These are phyloP conservation scores for Aspergillus asperescens DNA, from an alignment of 495 filamentous ascomycete species.

Conservation along the genomic window DNA sequence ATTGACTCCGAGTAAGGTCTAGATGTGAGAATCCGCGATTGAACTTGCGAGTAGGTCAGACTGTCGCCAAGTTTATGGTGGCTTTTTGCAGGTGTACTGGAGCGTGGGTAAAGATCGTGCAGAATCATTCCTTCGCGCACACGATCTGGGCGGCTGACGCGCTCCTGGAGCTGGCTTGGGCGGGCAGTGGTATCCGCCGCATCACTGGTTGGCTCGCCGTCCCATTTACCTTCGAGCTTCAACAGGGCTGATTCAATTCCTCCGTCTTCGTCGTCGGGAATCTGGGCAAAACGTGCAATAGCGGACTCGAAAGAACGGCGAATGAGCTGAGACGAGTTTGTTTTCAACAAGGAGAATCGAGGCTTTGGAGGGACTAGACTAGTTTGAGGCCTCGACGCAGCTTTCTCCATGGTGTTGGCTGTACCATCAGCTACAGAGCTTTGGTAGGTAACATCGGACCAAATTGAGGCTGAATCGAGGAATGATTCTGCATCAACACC, in stretches of 20 bases:
- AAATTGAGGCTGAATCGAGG: conserved; percentile 62
- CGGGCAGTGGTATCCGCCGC: background rate
- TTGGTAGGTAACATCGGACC: conserved; percentile 63
- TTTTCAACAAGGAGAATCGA: conserved; percentile 61
- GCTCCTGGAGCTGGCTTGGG: background rate
- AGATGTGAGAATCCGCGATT: conserved; percentile 26
- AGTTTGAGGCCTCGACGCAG: conserved; percentile 28
- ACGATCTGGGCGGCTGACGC: background rate
- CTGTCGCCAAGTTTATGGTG: conserved; percentile 27
- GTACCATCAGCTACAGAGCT: conserved; percentile 54
- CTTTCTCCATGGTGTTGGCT: conserved; percentile 19
- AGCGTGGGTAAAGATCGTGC: conserved; percentile 5
- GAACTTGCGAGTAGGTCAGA: conserved; percentile 29
- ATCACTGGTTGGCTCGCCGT: conserved; percentile 6
- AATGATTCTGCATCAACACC: conserved; percentile 61
- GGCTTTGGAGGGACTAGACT: conserved; percentile 38
- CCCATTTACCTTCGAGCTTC: conserved; percentile 86
- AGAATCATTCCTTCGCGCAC: conserved; percentile 7
- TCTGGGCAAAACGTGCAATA: conserved; percentile 78
- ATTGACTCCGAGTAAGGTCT: conserved; percentile 39
- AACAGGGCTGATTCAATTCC: conserved; percentile 86
- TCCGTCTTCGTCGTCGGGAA: conserved; percentile 91
- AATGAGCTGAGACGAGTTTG: conserved; percentile 70
- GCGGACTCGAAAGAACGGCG: conserved; percentile 86
- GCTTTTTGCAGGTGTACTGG: conserved; percentile 19